phyloP scores from a whole-genome alignment of 2,329 filamentous ascomycete genomes.

The Aureobasidium sp. region DNA sequence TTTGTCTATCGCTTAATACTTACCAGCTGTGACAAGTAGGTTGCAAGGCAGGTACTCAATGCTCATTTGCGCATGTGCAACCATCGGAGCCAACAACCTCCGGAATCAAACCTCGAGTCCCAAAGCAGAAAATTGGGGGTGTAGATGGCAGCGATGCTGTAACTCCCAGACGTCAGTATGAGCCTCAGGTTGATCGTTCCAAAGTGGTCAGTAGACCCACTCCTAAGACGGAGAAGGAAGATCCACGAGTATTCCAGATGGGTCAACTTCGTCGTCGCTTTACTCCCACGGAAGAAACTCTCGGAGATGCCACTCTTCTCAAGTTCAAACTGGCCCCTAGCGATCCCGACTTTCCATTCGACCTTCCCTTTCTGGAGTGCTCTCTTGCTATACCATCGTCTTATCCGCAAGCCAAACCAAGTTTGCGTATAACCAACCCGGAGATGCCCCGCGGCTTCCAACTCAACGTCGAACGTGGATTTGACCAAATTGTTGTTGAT shows the following conservation, averaged over 20 bases:
- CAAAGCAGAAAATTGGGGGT: background rate
- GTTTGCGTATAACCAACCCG: slow-evolving; percentile 56
- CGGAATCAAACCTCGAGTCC: background rate
- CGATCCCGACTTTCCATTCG: slow-evolving; percentile 78
- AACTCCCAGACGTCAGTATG: slow-evolving; percentile 17
- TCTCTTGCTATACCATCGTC: slow-evolving; percentile 53
- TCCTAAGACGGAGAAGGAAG: slow-evolving; percentile 53
- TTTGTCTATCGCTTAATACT: background rate
- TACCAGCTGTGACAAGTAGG: slow-evolving; percentile 26
- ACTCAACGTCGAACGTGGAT: slow-evolving; percentile 69
- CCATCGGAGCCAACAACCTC: background rate
- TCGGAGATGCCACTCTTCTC: slow-evolving; percentile 47
- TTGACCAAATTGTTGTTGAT: slow-evolving; percentile 54
- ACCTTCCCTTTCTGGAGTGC: slow-evolving; percentile 61
- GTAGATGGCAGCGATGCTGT: background rate
- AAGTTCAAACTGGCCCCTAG: slow-evolving; percentile 61
- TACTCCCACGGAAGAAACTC: slow-evolving; percentile 38
- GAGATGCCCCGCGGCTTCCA: slow-evolving; percentile 65
- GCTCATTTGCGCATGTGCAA: slow-evolving; percentile 40
- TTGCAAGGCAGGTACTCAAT: slow-evolving; percentile 44
- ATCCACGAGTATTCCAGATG: slow-evolving; percentile 67
- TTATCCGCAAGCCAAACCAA: slow-evolving; percentile 54
- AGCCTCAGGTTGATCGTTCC: slow-evolving; percentile 30
- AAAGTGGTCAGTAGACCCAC: slow-evolving; percentile 57
- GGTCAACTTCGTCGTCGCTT: slow-evolving; percentile 64